phyloP scores from a whole-genome alignment of 768 basidiomycete genomes.

The Mycena kentingensis region DNA sequence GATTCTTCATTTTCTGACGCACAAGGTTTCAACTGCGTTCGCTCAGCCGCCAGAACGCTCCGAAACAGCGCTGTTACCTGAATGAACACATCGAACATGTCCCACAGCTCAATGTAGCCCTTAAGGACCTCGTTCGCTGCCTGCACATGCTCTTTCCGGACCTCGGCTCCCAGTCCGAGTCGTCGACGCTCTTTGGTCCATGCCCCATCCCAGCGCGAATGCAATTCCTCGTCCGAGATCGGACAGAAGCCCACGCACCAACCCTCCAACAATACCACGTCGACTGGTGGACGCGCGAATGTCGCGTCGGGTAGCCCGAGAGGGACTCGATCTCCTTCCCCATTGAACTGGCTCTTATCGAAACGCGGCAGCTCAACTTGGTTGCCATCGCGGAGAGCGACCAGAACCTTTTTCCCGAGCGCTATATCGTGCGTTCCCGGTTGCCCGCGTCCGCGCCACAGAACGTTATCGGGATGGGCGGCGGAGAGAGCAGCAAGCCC shows the following conservation, averaged over 20 bases:
- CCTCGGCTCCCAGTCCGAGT: slow-evolving; percentile 38
- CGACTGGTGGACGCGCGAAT: slow-evolving; percentile 47
- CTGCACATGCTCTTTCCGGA: slow-evolving; percentile 53
- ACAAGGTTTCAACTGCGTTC: too few relatives aligned
- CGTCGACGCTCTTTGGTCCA: slow-evolving; percentile 43
- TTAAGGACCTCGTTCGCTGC: slow-evolving; percentile 64
- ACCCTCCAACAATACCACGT: slow-evolving; percentile 91
- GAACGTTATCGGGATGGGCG: slow-evolving; percentile 56
- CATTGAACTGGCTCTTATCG: slow-evolving; percentile 80
- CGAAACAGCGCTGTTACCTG: too few relatives aligned
- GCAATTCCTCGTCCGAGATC: slow-evolving; percentile 50
- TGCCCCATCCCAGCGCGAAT: slow-evolving; percentile 51
- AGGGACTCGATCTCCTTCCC: slow-evolving; percentile 80
- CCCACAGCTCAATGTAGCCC: slow-evolving; percentile 69
- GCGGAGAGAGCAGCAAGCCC: slow-evolving; percentile 57
- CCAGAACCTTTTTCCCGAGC: slow-evolving; percentile 59
- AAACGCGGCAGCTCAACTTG: slow-evolving; percentile 73
- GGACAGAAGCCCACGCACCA: slow-evolving; percentile 93
- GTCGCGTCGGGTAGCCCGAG: slow-evolving; percentile 41
- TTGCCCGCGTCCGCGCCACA: slow-evolving; percentile 84
- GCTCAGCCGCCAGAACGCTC: too few relatives aligned
- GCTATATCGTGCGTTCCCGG: slow-evolving; percentile 89
- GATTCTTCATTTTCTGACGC: too few relatives aligned
- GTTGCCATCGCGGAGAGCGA: slow-evolving; percentile 48
- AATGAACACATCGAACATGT: slow-evolving; percentile 69